Evolutionary conservation across 257 asterid genomes (phyloP).

Genomic region (Echites panduratus): DNA sequence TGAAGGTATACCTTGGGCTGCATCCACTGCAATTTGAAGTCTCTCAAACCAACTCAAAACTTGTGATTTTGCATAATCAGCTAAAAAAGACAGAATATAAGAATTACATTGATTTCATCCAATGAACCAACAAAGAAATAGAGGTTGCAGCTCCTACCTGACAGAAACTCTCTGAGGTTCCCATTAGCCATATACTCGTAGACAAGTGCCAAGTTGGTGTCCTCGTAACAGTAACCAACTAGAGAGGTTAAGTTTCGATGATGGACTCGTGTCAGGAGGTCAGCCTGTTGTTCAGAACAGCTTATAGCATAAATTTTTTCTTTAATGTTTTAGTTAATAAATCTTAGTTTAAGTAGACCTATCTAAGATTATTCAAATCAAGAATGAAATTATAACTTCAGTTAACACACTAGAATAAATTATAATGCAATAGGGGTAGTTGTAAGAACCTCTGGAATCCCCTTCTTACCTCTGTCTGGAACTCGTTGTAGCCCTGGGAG

Average conservation of each 20-base stretch:
- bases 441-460: too few species aligned
- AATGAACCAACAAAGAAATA: not conserved
- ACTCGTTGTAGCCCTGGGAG: constrained; percentile 21
- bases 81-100: too few species aligned
- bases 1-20: constrained; percentile 34
- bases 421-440: too few species aligned
- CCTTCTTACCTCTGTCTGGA: constrained; percentile 29
- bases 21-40: constrained; percentile 30
- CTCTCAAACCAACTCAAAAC: constrained; percentile 38
- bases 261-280: constrained; percentile 36
- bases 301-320: not conserved
- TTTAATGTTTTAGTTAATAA: too few species aligned
- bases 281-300: constrained; percentile 25
- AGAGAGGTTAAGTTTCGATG: constrained; percentile 35
- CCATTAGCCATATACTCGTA: constrained; percentile 45
- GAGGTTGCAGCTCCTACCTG: constrained; percentile 20
- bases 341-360: not conserved
- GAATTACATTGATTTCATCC: not conserved
- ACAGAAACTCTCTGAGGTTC: constrained; percentile 26
- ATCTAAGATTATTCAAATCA: too few species aligned
- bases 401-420: too few species aligned
- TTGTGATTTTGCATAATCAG: constrained; percentile 8
- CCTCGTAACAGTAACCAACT: constrained; percentile 42
- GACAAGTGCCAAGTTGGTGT: constrained; percentile 28
- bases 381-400: too few species aligned